Base-by-base conservation (phyloP, 176 grass and related monocot species). In the Oryza punctata region DNA sequence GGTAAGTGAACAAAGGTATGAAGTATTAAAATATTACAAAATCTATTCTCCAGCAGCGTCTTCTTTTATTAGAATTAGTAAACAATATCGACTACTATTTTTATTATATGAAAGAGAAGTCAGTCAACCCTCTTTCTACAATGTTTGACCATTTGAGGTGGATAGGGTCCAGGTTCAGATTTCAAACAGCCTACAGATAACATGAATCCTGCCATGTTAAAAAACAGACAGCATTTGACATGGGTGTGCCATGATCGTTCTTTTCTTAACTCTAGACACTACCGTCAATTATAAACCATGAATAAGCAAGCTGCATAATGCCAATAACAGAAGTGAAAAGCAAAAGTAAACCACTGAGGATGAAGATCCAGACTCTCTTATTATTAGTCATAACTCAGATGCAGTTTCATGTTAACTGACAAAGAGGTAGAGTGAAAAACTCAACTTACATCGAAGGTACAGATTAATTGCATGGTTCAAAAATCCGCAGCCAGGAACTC, bases 401-500 rank as follows among this genome's bases (percentile, higher is more conserved):
- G 21, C 8, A 7, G 12, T 73, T 73, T 67, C 15, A 21, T 78
- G 37, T 8, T 67, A 59, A 77, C 32, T 69, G 11, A 61, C 18
- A 68, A 67, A 72, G 45, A 49, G 68, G 40, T 82, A 86, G n/a
- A 65, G 11, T 71, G 38, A 64, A 45, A 74, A 74, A 50, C 40
- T 63, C 28, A 37, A 86, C 88, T 94, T 92, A 98, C 96, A 90
- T 32, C 96, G 89, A 64, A 98, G 87, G 70, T 98, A 98, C n/a
- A 95, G 78, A 92, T 96, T 98, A 83, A 98, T 94, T 57, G 96
- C 96, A 79, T 98, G 93, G 84, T 75, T 98, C 82, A 98, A 84
- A 89, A 98, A 98, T 61, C 96, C 96, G 82, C 93, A 94, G 59
- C 96, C 96, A 87, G 93, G 96, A 78, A 98, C 91, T 84, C 93